These are phyloP conservation scores for Dryas integrifolia DNA, from an alignment of 331 rosid genomes.

Conservation along the genomic window DNA sequence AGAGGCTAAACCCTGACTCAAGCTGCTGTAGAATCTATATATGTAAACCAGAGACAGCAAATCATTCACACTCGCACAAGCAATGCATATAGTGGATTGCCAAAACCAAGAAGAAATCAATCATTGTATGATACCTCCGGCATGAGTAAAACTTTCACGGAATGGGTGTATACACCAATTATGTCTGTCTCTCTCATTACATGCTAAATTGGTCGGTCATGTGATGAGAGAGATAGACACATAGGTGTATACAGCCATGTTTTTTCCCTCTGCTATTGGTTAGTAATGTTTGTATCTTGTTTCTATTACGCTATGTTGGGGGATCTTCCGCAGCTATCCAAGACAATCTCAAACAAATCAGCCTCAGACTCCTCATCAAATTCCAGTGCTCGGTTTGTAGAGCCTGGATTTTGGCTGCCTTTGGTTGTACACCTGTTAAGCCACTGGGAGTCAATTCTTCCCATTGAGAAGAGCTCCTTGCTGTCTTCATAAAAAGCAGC, in stretches of 20 bases:
- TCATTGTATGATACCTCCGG: background rate
- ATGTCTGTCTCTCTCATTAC: no score
- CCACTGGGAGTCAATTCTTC: conserved; percentile 82
- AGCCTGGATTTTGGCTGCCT: conserved; percentile 47
- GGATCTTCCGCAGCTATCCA: conserved; percentile 59
- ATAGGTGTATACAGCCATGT: no score
- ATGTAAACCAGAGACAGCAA: conserved; percentile 13
- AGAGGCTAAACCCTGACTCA: conserved; percentile 6
- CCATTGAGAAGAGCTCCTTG: conserved; percentile 90
- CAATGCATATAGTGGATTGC: background rate
- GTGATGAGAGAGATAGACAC: no score
- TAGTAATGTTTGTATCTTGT: background rate
- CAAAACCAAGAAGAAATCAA: background rate
- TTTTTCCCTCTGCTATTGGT: background rate
- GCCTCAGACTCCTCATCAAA: conserved; percentile 80
- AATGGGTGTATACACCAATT: no score
- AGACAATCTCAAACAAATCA: conserved; percentile 81
- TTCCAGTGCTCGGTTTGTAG: conserved; percentile 35
- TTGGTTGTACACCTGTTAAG: conserved; percentile 47
- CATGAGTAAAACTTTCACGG: background rate
- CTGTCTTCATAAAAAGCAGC: conserved; percentile 69
- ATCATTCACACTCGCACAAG: conserved; percentile 25
- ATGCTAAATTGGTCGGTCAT: no score
- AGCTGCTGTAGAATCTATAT: background rate
- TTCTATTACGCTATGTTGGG: conserved; percentile 32